phyloP scores from a whole-genome alignment of 805 yeast species.

The Metschnikowia amazonensis region DNA sequence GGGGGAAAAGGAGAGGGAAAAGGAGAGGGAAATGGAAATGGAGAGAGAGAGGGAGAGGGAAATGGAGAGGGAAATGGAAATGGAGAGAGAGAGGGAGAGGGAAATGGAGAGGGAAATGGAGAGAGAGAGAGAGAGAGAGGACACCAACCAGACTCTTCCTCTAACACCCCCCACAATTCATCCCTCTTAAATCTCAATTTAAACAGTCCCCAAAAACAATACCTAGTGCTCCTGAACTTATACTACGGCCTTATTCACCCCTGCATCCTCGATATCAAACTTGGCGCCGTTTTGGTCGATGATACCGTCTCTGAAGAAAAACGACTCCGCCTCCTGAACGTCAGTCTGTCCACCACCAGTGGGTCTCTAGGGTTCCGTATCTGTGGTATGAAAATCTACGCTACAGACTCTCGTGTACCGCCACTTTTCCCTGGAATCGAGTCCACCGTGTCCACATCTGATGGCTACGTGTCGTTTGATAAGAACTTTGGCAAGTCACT shows the following conservation, averaged over 20 bases:
- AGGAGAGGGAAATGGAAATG: too few relatives aligned
- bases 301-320: slow-evolving; percentile 49
- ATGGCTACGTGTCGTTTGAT: slow-evolving; percentile 48
- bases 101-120: too few relatives aligned
- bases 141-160: too few relatives aligned
- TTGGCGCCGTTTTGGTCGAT: slow-evolving; percentile 73
- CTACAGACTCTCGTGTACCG: slow-evolving; percentile 3
- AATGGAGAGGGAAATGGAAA: too few relatives aligned
- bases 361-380: slow-evolving; percentile 73
- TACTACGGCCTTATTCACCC: slow-evolving; percentile 62
- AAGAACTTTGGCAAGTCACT: slow-evolving; percentile 71
- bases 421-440: slow-evolving; percentile 17
- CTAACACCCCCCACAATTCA: too few relatives aligned
- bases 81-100: too few relatives aligned
- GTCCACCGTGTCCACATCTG: slow-evolving; percentile 15
- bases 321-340: slow-evolving; percentile 53
- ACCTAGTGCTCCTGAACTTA: slow-evolving; percentile 69
- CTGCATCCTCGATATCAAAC: slow-evolving; percentile 74
- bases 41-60: too few relatives aligned
- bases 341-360: slow-evolving; percentile 71
- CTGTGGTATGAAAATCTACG: slow-evolving; percentile 77
- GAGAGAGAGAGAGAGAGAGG: background rate
- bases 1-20: too few relatives aligned
- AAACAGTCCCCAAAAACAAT: too few relatives aligned
- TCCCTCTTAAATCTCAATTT: too few relatives aligned